phyloP scores from a whole-genome alignment of 164 flowering plant species.

The Houttuynia cordata region DNA sequence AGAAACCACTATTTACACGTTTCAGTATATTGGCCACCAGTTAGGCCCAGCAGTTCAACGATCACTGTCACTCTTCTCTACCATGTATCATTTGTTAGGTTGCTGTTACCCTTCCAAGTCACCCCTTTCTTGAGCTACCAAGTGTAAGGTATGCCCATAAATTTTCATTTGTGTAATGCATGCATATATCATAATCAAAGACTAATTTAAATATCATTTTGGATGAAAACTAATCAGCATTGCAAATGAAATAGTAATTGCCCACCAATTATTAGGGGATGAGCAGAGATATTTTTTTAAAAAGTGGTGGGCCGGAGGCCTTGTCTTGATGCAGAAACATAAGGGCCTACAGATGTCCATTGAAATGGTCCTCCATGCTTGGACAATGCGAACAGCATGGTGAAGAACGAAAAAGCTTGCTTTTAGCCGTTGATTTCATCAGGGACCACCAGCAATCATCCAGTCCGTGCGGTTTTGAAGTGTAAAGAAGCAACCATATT shows the following conservation, averaged over 20 bases:
- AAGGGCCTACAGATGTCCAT: neutral
- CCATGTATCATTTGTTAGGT: neutral
- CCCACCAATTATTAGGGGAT: neutral
- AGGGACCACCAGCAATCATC: neutral
- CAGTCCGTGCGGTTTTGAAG: neutral
- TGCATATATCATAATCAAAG: too few species aligned
- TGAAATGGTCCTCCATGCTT: neutral
- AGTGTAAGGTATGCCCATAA: too few species aligned
- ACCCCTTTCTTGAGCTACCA: neutral
- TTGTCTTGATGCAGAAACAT: neutral
- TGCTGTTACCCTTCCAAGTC: neutral
- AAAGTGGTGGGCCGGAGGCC: neutral
- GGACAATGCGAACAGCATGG: neutral
- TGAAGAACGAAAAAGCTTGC: too few species aligned
- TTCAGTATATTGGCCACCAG: neutral
- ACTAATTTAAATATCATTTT: too few species aligned
- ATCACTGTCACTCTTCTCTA: neutral
- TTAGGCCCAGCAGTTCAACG: neutral
- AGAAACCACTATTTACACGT: too few species aligned
- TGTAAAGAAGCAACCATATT: neutral
- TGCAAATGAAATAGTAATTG: neutral
- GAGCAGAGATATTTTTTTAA: neutral
- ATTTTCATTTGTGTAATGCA: neutral
- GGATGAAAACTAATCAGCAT: too few species aligned
- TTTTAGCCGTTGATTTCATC: too few species aligned